Evolutionary conservation across 2,329 filamentous ascomycete species (phyloP).

Genomic region (Aspergillus cejpii): DNA sequence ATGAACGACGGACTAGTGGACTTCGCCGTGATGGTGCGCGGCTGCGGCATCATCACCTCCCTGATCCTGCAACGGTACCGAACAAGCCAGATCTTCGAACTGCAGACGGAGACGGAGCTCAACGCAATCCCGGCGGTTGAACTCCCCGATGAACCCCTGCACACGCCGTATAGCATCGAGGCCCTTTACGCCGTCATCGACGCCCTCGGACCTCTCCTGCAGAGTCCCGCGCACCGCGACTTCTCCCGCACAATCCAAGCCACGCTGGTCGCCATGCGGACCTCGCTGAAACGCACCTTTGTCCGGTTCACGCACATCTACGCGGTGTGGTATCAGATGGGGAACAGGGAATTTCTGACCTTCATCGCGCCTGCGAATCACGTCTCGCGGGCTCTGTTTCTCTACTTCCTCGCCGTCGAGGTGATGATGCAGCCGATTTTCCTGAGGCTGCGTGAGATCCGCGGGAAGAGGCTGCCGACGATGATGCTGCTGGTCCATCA

Average conservation of each 20-base stretch:
- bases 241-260: slow-evolving; percentile 19
- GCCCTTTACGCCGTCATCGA: slow-evolving; percentile 18
- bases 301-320: slow-evolving; percentile 40
- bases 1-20: slow-evolving; percentile 31
- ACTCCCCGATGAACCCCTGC: slow-evolving; percentile 5
- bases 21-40: slow-evolving; percentile 33
- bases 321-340: slow-evolving; percentile 36
- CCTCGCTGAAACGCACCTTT: slow-evolving; percentile 28
- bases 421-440: slow-evolving; percentile 34
- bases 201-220: slow-evolving; percentile 19
- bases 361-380: slow-evolving; percentile 42
- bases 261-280: slow-evolving; percentile 15
- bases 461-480: slow-evolving; percentile 1
- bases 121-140: not conserved
- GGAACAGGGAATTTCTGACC: slow-evolving; percentile 37
- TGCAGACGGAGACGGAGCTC: slow-evolving; percentile 6
- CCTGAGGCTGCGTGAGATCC: slow-evolving; percentile 2
- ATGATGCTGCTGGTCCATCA: slow-evolving; percentile 25
- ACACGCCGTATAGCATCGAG: slow-evolving; percentile 7
- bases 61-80: slow-evolving; percentile 24
- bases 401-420: slow-evolving; percentile 45
- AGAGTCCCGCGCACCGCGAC: slow-evolving; percentile 27
- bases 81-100: slow-evolving; percentile 14
- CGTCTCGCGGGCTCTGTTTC: slow-evolving; percentile 40
- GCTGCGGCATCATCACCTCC: slow-evolving; percentile 30